A percentile compares a stretch with the other conserved stretches of the same genome.
These are phyloP conservation scores for Daldinia decipiens DNA, from an alignment of 495 filamentous ascomycete genomes.

Conservation along the genomic window DNA sequence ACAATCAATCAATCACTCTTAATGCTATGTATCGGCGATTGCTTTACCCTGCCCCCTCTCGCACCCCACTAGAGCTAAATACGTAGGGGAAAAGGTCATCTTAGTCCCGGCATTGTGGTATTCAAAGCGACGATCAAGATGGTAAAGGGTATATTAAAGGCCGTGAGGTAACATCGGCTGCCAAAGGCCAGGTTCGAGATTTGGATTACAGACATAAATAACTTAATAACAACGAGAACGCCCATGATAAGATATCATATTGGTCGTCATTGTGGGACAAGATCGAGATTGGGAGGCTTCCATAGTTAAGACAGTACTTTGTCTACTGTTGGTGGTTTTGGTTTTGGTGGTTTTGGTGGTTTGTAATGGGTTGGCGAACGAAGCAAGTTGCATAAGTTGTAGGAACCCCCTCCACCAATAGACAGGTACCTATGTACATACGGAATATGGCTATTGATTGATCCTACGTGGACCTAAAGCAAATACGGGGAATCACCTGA, in stretches of 20 bases:
- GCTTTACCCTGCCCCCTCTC: constrained; percentile 20
- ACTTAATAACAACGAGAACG: neutral
- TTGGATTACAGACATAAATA: constrained; percentile 20
- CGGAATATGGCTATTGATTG: constrained; percentile 13
- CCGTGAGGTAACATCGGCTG: constrained; percentile 12
- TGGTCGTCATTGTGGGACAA: constrained; percentile 42
- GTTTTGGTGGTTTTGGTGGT: constrained; percentile 4
- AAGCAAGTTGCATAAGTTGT: constrained; percentile 14
- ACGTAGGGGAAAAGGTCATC: neutral
- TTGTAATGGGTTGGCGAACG: constrained; percentile 11
- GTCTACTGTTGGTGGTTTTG: neutral
- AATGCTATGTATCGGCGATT: constrained; percentile 27
- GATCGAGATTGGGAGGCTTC: constrained; percentile 41
- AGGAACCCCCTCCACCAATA: constrained; percentile 31
- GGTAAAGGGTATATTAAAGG: constrained; percentile 18
- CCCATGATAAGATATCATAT: constrained; percentile 1
- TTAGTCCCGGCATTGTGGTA: constrained; percentile 36
- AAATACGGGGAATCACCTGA: constrained; percentile 36
- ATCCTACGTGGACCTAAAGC: constrained; percentile 23
- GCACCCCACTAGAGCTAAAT: constrained; percentile 16
- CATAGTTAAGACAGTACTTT: constrained; percentile 8
- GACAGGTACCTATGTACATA: neutral
- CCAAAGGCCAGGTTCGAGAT: constrained; percentile 37
- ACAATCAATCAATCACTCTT: constrained; percentile 15
- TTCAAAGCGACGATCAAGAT: constrained; percentile 37